Base-by-base conservation (phyloP, 257 asterid genomes). In the Jaltomata sinuosa region DNA sequence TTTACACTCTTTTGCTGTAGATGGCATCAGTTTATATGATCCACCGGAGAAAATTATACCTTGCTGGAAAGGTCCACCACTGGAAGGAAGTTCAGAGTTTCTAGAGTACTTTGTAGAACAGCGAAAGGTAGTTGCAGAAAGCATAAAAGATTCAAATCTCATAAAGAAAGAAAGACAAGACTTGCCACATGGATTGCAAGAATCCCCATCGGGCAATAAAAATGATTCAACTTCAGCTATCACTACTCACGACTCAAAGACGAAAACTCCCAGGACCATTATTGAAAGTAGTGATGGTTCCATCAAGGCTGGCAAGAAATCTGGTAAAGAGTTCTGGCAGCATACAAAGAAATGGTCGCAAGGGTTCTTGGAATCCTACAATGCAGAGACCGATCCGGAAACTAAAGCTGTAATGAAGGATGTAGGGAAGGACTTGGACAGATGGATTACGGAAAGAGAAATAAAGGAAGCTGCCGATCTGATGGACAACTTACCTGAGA, bases 381-480 rank as follows among this genome's bases (percentile, higher is more conserved):
- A 91, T 84, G 97, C 97, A 61, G 98, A 94, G 86, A 84, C 93
- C 14, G 97, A 95, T 83, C 96, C 98, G 11, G 99, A 95, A 89
- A 87, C 90, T 79, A 97, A 93, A 92, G 91, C 89, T 57, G 90
- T 54, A 52, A 95, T 97, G 98, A 94, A 83, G 90, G 92, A 93
- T 84, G 82, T 95, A 5, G 99, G 99, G 74, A 94, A 97, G 89
- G 99, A 94, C 88, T 87, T 97, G 92, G 98, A 95, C 81, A 88
- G 97, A 87, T 97, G 98, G 98, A 91, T 94, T 89, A 95, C 98
- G 5, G 98, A 97, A 91, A 90, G 92, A 90, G 99, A 97, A 89
- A 87, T 97, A 87, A 84, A 94, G 89, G 98, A 95, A 90, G 97
- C 98, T 3, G 98, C 91, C 40, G 96, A 94, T 21, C 80, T 91